Evolutionary conservation across 768 basidiomycete genomes (phyloP), one percentile per base, ranked within the genome.

Genomic region (Hygrophorus pudorinus): DNA sequence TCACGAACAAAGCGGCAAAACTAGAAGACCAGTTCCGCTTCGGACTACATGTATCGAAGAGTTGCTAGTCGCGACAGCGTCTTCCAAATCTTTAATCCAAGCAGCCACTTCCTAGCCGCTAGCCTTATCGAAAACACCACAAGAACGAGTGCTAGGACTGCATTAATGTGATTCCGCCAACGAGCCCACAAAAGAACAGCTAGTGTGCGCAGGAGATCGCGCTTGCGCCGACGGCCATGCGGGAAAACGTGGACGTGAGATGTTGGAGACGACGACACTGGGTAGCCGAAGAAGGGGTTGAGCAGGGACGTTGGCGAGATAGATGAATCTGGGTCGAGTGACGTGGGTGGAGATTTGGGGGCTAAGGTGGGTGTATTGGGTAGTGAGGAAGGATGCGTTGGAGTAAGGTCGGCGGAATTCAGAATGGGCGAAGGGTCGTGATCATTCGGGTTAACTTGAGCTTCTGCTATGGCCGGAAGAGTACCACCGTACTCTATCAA

Each of bases 241-340:
- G 68, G 71, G 49, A 82, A 66, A 40, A 70, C 63, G 12, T 70
- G 62, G n/a, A 70, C 63, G 12, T 70, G 62, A 13, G 60, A 63
- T 27, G 57, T 63, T 41, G 44, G 60, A 45, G 56, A 57, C 45
- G 53, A 58, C 46, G 52, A 66, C 33, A 69, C 67, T 5, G 84
- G 81, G 54, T 87, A 86, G 3, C 85, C 85, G 49, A 75, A 88
- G 60, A 79, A 86, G 1, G 85, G 85, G 50, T 85, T 87, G 32
- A 75, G 61, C 30, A 64, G 56, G 20, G 84, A 85, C 24, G 72
- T 76, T 14, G 80, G 68, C 7, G 79, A 68, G 33, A 77, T 58
- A 58, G 61, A 59, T 43, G 46, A 41, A 45, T 59, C 51, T 36
- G 51, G 14, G 21, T 44, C 29, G 39, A 42, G 44, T 28, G 42